Base-by-base conservation (phyloP, 2,329 filamentous ascomycete genomes). In the Xylariaceae sp. region DNA sequence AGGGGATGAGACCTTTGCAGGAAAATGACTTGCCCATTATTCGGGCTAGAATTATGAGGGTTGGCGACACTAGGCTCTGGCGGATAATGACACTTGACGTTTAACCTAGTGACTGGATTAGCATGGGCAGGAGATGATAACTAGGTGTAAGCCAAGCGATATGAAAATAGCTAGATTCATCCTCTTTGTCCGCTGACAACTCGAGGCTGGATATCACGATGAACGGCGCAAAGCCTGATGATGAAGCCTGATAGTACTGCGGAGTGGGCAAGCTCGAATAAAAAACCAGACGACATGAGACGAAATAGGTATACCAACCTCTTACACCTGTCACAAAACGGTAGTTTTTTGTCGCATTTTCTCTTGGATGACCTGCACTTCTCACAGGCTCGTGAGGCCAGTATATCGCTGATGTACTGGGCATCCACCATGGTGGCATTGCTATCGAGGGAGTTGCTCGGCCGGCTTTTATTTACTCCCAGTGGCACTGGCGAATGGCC, bases 311-410 rank as follows among this genome's bases (percentile, higher is more conserved):
- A 27, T 27, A 40, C 55, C 49, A 65, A 70, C 67, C 68, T 65
- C 43, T 60, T 64, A 56, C 68, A 70, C 41, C 68, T 61, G 31
- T 68, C 66, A 54, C 68, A 70, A 37, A 59, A 61, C 1, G 68
- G 68, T 46, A 70, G 49, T 47, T 66, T 68, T 55, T 70, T 70
- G 49, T 70, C 67, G 51, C 68, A 70, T 54, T 67, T 67, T 43
- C 68, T 61, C 41, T 70, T 70, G 1, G 66, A 68, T 2, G 65
- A 60, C 19, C 67, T 64, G 47, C 68, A 70, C 55, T 70, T 70
- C 60, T 69, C 67, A 41, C 68, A 70, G 34, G 68, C 68, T 50
- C 68, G 63, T 6, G 66, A 59, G 6, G 67, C 65, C 39, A 62
- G 54, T 4, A 54, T 47, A 7, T 62, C 60, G 34, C 47, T 47